Percentiles rank a stretch among this genome's conserved stretches.
Evolutionary conservation across 208 protist genomes (phyloP).

Genomic region (Naegleria gruberi): DNA sequence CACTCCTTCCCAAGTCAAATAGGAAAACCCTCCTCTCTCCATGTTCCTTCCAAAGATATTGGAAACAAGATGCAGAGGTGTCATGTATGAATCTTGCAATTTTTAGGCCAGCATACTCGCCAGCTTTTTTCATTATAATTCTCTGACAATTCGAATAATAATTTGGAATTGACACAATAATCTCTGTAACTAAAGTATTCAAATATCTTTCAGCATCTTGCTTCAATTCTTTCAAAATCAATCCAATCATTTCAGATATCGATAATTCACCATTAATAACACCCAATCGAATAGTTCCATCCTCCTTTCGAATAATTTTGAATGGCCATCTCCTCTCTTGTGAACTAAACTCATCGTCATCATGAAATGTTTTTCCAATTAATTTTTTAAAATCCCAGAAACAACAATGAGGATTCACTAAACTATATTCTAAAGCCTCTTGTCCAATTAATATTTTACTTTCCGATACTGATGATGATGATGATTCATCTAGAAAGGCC

Average conservation of each 20-base stretch:
- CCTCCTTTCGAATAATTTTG: too few relatives aligned
- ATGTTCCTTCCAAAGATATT: constrained; percentile 61
- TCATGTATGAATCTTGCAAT: constrained; percentile 87
- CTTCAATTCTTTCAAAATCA: constrained; percentile 80
- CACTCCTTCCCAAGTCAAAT: constrained; percentile 83
- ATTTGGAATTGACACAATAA: constrained; percentile 89
- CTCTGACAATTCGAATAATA: constrained; percentile 95
- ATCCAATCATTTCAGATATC: constrained; percentile 6
- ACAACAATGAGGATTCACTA: constrained; percentile 80
- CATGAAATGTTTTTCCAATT: constrained; percentile 83
- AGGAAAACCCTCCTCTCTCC: constrained; percentile 62
- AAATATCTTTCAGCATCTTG: constrained; percentile 86
- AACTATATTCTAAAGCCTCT: constrained; percentile 80
- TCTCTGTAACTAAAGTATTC: constrained; percentile 75
- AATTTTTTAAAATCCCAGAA: constrained; percentile 91
- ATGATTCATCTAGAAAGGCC: constrained; percentile 76
- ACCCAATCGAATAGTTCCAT: too few relatives aligned
- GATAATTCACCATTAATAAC: too few relatives aligned
- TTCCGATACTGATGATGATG: too few relatives aligned
- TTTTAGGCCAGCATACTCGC: constrained; percentile 77
- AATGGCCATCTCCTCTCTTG: too few relatives aligned
- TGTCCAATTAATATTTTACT: constrained; percentile 70
- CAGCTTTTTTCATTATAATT: constrained; percentile 93
- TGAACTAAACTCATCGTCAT: not conserved
- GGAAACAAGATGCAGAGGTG: constrained; percentile 82